Evolutionary conservation across 2,329 filamentous ascomycete genomes (phyloP).

Genomic region (Cladosporium halotolerans): DNA sequence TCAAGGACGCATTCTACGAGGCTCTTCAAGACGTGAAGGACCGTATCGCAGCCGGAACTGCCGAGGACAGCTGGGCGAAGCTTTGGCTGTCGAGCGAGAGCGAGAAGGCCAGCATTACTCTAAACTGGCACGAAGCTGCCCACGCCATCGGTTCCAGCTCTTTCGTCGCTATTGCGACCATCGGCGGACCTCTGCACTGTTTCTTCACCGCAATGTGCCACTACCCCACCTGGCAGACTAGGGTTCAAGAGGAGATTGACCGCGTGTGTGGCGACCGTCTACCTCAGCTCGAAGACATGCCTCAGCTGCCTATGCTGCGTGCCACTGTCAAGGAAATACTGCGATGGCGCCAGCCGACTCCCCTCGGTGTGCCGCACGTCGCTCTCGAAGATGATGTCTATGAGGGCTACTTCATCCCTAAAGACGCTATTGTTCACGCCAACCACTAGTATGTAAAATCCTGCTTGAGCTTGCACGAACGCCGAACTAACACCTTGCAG

Average conservation of each 20-base stretch:
- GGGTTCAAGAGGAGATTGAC: conserved; percentile 28
- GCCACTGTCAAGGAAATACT: conserved; percentile 31
- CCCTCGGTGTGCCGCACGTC: conserved; percentile 37
- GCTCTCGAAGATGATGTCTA: conserved; percentile 33
- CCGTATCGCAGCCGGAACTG: conserved; percentile 20
- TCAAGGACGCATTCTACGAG: conserved; percentile 30
- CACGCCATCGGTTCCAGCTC: conserved; percentile 30
- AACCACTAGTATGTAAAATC: conserved; percentile 28
- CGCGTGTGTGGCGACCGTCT: conserved; percentile 28
- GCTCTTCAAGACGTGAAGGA: conserved; percentile 26
- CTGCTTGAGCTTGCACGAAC: too few species aligned
- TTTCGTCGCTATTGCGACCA: conserved; percentile 30
- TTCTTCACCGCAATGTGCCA: conserved; percentile 31
- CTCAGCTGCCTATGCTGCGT: conserved; percentile 28
- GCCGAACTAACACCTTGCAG: conserved; percentile 16
- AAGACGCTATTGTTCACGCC: conserved; percentile 31
- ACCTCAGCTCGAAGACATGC: conserved; percentile 27
- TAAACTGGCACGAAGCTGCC: conserved; percentile 29
- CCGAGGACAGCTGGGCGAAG: conserved; percentile 26
- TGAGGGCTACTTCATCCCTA: conserved; percentile 33
- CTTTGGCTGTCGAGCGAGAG: conserved; percentile 25
- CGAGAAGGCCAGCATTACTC: conserved; percentile 22
- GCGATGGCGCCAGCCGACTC: conserved; percentile 30
- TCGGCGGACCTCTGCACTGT: conserved; percentile 29
- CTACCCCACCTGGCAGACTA: conserved; percentile 27